Percentiles rank a stretch among this genome's conserved stretches.
phyloP scores from a whole-genome alignment of 441 rosid species.

The Omphalea diandra region DNA sequence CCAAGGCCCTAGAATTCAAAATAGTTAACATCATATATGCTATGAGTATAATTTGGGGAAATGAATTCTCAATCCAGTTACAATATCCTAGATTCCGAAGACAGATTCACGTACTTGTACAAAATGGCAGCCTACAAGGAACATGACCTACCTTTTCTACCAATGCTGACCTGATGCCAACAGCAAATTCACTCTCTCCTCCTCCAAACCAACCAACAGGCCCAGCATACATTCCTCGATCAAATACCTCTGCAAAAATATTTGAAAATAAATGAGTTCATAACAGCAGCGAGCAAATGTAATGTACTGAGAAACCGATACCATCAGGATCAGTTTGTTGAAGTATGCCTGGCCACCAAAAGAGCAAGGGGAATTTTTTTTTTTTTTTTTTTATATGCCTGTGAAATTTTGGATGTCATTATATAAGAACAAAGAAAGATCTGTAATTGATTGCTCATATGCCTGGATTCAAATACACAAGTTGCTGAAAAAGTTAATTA shows the following conservation, averaged over 20 bases:
- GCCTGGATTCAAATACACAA: not conserved
- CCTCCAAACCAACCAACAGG: slow-evolving; percentile 98
- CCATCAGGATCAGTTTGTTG: not conserved
- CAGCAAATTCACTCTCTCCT: slow-evolving; percentile 95
- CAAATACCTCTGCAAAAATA: slow-evolving; percentile 63
- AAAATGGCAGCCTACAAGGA: slow-evolving; percentile 10
- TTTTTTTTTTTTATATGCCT: not conserved
- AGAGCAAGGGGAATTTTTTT: too few species aligned
- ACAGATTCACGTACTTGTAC: not conserved
- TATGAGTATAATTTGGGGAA: not conserved
- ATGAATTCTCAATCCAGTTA: not conserved
- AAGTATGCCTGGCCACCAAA: slow-evolving; percentile 1
- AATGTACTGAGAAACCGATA: not conserved
- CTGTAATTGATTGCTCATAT: too few species aligned
- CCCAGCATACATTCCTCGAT: slow-evolving; percentile 98
- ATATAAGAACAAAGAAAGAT: not conserved
- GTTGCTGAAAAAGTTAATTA: not conserved
- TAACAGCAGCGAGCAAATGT: not conserved
- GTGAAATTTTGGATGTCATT: not conserved
- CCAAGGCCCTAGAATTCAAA: slow-evolving; percentile 60
- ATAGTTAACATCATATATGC: slow-evolving; percentile 1
- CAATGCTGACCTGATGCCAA: slow-evolving; percentile 91
- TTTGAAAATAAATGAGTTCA: slow-evolving; percentile 4
- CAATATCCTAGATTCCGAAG: not conserved
- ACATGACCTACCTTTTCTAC: slow-evolving; percentile 66